These are phyloP conservation scores for Colletotrichum liaoningense DNA, from an alignment of 2,329 filamentous ascomycete genomes.

Conservation along the genomic window DNA sequence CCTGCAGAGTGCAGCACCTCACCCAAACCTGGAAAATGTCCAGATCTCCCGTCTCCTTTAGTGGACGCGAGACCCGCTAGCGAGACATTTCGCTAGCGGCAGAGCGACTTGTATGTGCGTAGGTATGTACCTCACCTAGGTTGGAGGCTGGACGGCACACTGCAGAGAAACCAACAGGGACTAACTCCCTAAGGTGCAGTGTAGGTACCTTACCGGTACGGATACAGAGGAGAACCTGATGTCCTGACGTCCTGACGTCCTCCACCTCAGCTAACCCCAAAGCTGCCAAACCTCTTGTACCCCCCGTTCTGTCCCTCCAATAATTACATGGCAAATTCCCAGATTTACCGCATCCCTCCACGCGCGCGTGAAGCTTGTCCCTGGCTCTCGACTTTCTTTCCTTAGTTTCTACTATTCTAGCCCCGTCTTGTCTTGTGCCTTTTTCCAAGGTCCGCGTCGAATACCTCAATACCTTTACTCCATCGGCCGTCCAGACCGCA, in stretches of 20 bases:
- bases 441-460: conserved; percentile 14
- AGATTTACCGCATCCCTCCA: conserved; percentile 2
- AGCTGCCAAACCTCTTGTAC: not conserved
- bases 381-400: not conserved
- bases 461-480: conserved; percentile 7
- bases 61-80: conserved; percentile 21
- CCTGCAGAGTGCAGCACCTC: not conserved
- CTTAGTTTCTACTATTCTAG: too few species aligned
- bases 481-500: not conserved
- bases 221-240: too few species aligned
- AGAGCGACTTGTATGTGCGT: not conserved
- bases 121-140: too few species aligned
- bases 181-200: too few species aligned
- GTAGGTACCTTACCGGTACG: too few species aligned
- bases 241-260: too few species aligned
- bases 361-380: conserved; percentile 29
- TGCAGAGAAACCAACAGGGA: conserved; percentile 9
- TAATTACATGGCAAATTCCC: conserved; percentile 24
- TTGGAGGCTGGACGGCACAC: not conserved
- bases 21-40: not conserved
- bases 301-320: conserved; percentile 2
- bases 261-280: not conserved
- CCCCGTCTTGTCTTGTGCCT: conserved; percentile 17
- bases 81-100: conserved; percentile 17
- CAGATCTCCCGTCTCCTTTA: conserved; percentile 3